Evolutionary conservation across 2,329 filamentous ascomycete species (phyloP).

Genomic region (Apiospora saccharicola): DNA sequence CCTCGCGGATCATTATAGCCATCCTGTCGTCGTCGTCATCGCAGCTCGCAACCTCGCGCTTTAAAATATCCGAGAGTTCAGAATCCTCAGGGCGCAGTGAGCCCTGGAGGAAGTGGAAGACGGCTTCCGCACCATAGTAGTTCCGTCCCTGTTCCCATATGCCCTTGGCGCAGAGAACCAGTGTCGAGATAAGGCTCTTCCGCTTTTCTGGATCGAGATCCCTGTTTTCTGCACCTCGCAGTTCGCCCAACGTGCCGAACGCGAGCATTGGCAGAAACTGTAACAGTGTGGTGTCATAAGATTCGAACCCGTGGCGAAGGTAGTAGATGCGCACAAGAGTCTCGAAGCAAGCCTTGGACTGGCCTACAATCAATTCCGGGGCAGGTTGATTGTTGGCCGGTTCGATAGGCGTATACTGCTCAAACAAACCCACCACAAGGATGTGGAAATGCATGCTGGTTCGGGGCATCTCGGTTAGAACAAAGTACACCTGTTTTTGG

Average conservation of each 20-base stretch:
- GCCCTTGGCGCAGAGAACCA: conserved; percentile 38
- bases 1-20: conserved; percentile 31
- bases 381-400: conserved; percentile 26
- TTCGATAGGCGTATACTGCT: conserved; percentile 32
- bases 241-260: conserved; percentile 29
- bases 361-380: conserved; percentile 29
- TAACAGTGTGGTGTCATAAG: conserved; percentile 32
- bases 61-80: conserved; percentile 26
- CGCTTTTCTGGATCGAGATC: conserved; percentile 21
- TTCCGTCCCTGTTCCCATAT: conserved; percentile 38
- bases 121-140: conserved; percentile 34
- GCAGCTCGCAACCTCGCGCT: conserved; percentile 29
- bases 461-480: neutral
- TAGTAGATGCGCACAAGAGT: conserved; percentile 42
- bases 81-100: conserved; percentile 32
- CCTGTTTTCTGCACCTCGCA: conserved; percentile 28
- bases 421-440: conserved; percentile 45
- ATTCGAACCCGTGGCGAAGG: conserved; percentile 41
- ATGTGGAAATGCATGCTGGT: conserved; percentile 47
- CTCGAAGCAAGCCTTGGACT: conserved; percentile 37
- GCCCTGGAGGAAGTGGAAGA: conserved; percentile 33
- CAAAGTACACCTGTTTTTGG: neutral
- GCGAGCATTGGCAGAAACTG: conserved; percentile 34
- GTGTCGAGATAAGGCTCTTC: conserved; percentile 34
- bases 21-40: conserved; percentile 30